Evolutionary conservation across 164 flowering plant species (phyloP).

Genomic region (Dillenia turbinata): DNA sequence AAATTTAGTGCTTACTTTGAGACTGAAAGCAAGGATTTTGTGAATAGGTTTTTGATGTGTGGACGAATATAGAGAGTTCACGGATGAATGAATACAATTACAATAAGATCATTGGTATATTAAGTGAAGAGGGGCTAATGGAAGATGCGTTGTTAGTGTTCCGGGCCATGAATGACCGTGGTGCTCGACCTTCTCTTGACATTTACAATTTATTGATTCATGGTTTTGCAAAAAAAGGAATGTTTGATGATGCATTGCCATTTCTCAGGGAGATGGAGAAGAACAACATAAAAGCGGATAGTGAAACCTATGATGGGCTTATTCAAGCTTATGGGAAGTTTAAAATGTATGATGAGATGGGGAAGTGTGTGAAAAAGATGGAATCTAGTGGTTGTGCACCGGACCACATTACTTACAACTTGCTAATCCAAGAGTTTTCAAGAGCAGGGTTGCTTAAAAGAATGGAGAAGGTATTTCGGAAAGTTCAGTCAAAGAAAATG

Average conservation of each 20-base stretch:
- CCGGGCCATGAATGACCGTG: constrained; percentile 28
- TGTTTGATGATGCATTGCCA: constrained; percentile 35
- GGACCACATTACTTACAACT: constrained; percentile 45
- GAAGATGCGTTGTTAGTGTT: constrained; percentile 32
- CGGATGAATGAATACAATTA: constrained; percentile 38
- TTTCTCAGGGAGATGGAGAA: constrained; percentile 42
- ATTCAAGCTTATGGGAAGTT: constrained; percentile 49
- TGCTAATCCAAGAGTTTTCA: constrained; percentile 48
- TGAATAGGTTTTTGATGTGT: constrained; percentile 48
- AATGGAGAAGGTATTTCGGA: constrained; percentile 43
- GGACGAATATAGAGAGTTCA: constrained; percentile 44
- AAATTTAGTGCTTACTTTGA: background rate
- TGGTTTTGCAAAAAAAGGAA: constrained; percentile 38
- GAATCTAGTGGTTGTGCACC: constrained; percentile 37
- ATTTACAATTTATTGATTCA: constrained; percentile 41
- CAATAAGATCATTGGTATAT: constrained; percentile 32
- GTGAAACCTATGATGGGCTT: constrained; percentile 41
- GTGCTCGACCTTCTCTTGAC: constrained; percentile 28
- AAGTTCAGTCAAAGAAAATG: constrained; percentile 32
- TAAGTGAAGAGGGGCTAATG: constrained; percentile 35
- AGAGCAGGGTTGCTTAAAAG: constrained; percentile 45
- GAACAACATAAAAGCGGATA: constrained; percentile 19
- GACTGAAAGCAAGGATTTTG: constrained; percentile 1
- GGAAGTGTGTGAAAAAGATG: constrained; percentile 47
- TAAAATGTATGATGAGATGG: constrained; percentile 59